phyloP scores from a whole-genome alignment of 1,284 basidiomycete genomes.

The Apiotrichum akiyoshidainum region DNA sequence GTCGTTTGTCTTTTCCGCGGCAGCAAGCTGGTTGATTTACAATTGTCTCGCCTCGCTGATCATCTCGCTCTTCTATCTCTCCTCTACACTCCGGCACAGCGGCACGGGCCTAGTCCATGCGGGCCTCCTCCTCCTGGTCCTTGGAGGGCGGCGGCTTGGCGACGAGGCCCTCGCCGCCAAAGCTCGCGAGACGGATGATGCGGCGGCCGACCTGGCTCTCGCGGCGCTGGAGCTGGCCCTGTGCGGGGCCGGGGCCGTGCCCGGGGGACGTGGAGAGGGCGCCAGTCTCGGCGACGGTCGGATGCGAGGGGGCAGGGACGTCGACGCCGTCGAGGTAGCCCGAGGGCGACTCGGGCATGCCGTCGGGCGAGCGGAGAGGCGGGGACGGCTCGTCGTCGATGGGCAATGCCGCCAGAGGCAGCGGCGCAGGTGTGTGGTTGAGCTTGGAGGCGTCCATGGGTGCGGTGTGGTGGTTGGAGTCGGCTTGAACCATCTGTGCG shows the following conservation, averaged over 20 bases:
- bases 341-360: background rate
- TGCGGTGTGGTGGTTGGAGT: background rate
- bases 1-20: too few relatives aligned
- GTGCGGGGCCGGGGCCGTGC: conserved; percentile 29
- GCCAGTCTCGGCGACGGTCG: conserved; percentile 49
- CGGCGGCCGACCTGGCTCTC: conserved; percentile 27
- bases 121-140: background rate
- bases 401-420: conserved; percentile 14
- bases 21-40: too few relatives aligned
- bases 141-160: conserved; percentile 26
- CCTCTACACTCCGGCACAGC: too few relatives aligned
- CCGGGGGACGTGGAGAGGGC: conserved; percentile 9
- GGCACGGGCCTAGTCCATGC: background rate
- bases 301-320: conserved; percentile 19
- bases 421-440: conserved; percentile 38
- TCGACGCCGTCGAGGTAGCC: conserved; percentile 29
- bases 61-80: too few relatives aligned
- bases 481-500: background rate
- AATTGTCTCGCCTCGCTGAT: too few relatives aligned
- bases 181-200: conserved; percentile 43
- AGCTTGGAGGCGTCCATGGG: conserved; percentile 39
- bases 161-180: conserved; percentile 44
- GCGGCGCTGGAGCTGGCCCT: conserved; percentile 40
- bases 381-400: conserved; percentile 19
- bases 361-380: conserved; percentile 15